Base-by-base conservation (phyloP, 2,329 filamentous ascomycete genomes). In the Exophiala spinifera region DNA sequence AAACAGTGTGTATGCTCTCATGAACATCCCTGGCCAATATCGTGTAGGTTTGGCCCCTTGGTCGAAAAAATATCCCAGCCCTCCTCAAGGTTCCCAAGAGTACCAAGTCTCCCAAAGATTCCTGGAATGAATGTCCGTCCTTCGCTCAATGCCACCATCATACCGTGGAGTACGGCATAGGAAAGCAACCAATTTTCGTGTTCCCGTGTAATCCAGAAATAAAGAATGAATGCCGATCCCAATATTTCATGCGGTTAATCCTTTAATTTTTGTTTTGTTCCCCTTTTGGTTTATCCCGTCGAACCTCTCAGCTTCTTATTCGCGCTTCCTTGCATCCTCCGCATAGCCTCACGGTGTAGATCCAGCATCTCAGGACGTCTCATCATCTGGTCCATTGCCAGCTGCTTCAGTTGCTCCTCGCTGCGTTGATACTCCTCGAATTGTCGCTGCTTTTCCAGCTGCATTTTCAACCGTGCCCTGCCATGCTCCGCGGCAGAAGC, bases 331-430 rank as follows among this genome's bases (percentile, higher is more conserved):
- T 96, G 91, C 85, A 96, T 87, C 68, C 79, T 85, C 59, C 87
- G 79, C 81, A 96, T 80, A 1, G 87, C 88, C 60, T 91, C 86
- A 17, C 87, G 80, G 69, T 96, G 91, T 19, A 85, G 79, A 43
- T 88, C 86, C 48, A 88, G 76, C 75, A 95, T 81, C 60, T 87
- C 83, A 0, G 86, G 85, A 14, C 82, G 84, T 50, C 89, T 79
- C 87, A 95, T 94, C 61, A 83, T 79, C 68, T 86, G 83, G 61
- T 90, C 87, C 64, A 90, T 84, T 34, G 79, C 78, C 46, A 80
- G 80, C 13, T 88, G 83, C 4, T 78, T 76, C 50, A 80, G 75
- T 59, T 83, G 78, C 60, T 79, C 80, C 46, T 80, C 81, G 39
- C 76, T 72, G 51, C 78, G 76, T 62, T 84, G 80, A 64, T 79